These are phyloP conservation scores for Proliferodiscus dingleyae DNA, from an alignment of 2,329 filamentous ascomycete species.

Conservation along the genomic window DNA sequence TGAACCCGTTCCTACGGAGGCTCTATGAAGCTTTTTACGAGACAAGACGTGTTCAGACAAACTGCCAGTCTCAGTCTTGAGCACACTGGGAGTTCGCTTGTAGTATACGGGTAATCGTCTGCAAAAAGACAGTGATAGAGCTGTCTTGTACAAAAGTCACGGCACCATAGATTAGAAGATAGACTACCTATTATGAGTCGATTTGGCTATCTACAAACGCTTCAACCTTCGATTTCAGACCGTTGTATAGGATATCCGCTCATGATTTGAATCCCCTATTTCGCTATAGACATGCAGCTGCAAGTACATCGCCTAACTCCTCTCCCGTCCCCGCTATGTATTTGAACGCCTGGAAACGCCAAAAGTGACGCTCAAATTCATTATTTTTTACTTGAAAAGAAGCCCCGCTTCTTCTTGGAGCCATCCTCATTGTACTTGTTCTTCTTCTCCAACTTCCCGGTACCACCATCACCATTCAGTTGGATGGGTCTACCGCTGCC, in stretches of 20 bases:
- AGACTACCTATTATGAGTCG: too few relatives aligned
- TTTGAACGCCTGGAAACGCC: slow-evolving; percentile 11
- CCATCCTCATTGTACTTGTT: slow-evolving; percentile 42
- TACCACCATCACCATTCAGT: slow-evolving; percentile 25
- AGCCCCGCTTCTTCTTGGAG: slow-evolving; percentile 54
- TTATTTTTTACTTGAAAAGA: slow-evolving; percentile 54
- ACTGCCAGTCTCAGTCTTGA: too few relatives aligned
- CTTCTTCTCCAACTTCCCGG: slow-evolving; percentile 43
- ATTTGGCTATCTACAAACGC: neutral
- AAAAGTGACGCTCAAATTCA: slow-evolving; percentile 2
- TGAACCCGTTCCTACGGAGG: too few relatives aligned
- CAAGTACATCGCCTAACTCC: neutral
- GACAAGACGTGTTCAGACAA: too few relatives aligned
- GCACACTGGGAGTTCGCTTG: too few relatives aligned
- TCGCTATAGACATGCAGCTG: neutral
- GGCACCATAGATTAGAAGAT: too few relatives aligned
- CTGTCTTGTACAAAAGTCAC: too few relatives aligned
- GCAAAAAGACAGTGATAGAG: too few relatives aligned
- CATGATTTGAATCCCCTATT: neutral
- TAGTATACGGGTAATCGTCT: too few relatives aligned
- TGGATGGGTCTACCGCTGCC: slow-evolving; percentile 23
- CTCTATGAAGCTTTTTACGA: too few relatives aligned
- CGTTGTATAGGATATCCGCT: neutral
- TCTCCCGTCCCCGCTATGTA: neutral
- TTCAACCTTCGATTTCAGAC: neutral